phyloP scores from a whole-genome alignment of 768 basidiomycete species.

The Trametes gibbosa region DNA sequence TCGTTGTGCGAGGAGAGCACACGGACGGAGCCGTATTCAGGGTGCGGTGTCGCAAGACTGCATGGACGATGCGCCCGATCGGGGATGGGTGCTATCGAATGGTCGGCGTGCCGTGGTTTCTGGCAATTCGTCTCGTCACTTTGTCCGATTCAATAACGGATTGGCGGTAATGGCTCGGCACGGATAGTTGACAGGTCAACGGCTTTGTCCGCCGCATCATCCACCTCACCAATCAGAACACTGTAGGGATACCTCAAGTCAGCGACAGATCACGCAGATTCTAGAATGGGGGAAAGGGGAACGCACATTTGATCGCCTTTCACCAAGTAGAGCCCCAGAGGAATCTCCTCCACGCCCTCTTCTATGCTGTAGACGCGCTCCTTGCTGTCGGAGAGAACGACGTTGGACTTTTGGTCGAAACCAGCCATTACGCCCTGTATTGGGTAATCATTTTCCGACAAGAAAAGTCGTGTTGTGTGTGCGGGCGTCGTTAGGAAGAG shows the following conservation, averaged over 20 bases:
- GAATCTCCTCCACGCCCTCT: constrained; percentile 91
- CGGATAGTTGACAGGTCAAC: constrained; percentile 74
- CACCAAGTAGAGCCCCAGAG: constrained; percentile 93
- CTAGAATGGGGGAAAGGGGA: background rate
- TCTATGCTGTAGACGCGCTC: constrained; percentile 92
- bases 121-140: background rate
- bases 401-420: constrained; percentile 93
- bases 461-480: too few species aligned
- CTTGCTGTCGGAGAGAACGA: constrained; percentile 90
- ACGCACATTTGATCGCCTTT: constrained; percentile 98
- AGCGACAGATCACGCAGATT: background rate
- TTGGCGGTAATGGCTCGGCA: constrained; percentile 84
- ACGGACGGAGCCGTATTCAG: too few species aligned
- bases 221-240: constrained; percentile 81
- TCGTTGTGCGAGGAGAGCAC: too few species aligned
- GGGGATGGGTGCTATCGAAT: too few species aligned
- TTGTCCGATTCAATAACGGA: constrained; percentile 55
- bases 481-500: too few species aligned
- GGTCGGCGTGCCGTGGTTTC: too few species aligned
- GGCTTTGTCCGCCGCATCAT: constrained; percentile 74
- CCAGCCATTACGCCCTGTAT: constrained; percentile 84
- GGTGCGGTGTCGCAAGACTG: too few species aligned
- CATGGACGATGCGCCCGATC: too few species aligned
- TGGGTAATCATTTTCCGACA: too few species aligned
- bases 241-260: constrained; percentile 31